Percentiles rank a stretch among this genome's conserved stretches.
Conservation (phyloP, 1,139 yeast species). For the Lodderomyces margitis region DNA sequence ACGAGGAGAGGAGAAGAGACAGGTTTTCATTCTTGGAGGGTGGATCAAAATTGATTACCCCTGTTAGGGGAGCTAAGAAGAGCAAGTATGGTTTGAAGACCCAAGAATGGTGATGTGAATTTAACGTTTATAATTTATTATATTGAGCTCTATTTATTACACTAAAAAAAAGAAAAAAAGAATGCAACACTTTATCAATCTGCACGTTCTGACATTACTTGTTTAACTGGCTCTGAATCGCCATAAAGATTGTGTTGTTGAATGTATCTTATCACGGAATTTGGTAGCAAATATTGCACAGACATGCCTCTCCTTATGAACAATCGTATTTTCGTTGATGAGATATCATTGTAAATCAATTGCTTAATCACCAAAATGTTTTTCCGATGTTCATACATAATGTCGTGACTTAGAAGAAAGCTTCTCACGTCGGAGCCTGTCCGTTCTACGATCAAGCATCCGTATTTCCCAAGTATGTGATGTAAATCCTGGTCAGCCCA, state of each 20-base stretch:
- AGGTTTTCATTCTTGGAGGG: slow-evolving; percentile 90
- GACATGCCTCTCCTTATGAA: slow-evolving; percentile 95
- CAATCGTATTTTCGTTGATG: slow-evolving; percentile 89
- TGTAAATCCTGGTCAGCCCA: slow-evolving; percentile 97
- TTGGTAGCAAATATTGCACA: slow-evolving; percentile 91
- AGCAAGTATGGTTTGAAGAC: slow-evolving; percentile 66
- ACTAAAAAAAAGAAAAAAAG: background rate
- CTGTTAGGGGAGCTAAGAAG: slow-evolving; percentile 69
- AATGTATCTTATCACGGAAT: slow-evolving; percentile 89
- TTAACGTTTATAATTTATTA: background rate
- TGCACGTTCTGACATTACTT: slow-evolving; percentile 64
- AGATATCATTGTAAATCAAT: slow-evolving; percentile 91
- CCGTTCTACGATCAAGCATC: slow-evolving; percentile 93
- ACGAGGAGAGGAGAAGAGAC: slow-evolving; percentile 72
- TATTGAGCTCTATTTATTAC: background rate
- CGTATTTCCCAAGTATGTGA: slow-evolving; percentile 92
- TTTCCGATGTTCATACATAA: slow-evolving; percentile 93
- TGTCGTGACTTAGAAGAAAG: slow-evolving; percentile 87
- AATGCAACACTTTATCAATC: slow-evolving; percentile 21
- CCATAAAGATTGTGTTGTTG: slow-evolving; percentile 87
- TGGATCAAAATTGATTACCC: slow-evolving; percentile 66
- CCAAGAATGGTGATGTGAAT: slow-evolving; percentile 64
- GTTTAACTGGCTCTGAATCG: slow-evolving; percentile 91
- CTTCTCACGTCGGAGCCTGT: slow-evolving; percentile 96
- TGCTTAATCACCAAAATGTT: slow-evolving; percentile 94